Conservation (phyloP, 2,329 filamentous ascomycete genomes). For the Eurotiales sp. region DNA sequence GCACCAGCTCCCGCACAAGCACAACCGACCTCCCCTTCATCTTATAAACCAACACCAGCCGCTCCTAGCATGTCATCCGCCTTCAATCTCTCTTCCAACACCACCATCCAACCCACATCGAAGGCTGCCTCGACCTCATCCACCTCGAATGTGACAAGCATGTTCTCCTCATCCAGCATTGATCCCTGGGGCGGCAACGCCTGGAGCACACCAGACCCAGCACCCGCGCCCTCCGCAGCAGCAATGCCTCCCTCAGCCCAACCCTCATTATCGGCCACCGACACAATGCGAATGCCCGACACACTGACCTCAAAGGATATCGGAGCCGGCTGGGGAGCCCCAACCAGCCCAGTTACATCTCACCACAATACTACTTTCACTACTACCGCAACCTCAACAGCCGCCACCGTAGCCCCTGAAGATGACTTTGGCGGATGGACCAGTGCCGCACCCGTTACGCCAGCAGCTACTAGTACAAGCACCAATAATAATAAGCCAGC, state of each 20-base stretch:
- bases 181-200: constrained; percentile 87
- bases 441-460: constrained; percentile 61
- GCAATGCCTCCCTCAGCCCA: constrained; percentile 1
- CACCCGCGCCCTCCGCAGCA: constrained; percentile 36
- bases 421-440: constrained; percentile 97
- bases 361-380: constrained; percentile 10
- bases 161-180: constrained; percentile 39
- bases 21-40: constrained; percentile 35
- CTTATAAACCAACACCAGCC: constrained; percentile 36
- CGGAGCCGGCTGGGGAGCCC: constrained; percentile 60
- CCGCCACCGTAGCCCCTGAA: constrained; percentile 73
- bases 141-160: constrained; percentile 42
- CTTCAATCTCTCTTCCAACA: constrained; percentile 70
- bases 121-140: constrained; percentile 32
- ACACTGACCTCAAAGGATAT: constrained; percentile 58
- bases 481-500: constrained; percentile 46
- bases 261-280: not conserved
- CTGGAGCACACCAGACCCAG: constrained; percentile 67
- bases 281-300: constrained; percentile 40
- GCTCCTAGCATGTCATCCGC: constrained; percentile 67
- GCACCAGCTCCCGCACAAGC: constrained; percentile 46
- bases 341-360: constrained; percentile 27
- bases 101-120: constrained; percentile 37
- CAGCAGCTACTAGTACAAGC: constrained; percentile 30
- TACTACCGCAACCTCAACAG: constrained; percentile 34